Evolutionary conservation across 108 stramenopile genomes (phyloP), one percentile per base, ranked within the genome.

Genomic region (Poteriospumella lacustris): DNA sequence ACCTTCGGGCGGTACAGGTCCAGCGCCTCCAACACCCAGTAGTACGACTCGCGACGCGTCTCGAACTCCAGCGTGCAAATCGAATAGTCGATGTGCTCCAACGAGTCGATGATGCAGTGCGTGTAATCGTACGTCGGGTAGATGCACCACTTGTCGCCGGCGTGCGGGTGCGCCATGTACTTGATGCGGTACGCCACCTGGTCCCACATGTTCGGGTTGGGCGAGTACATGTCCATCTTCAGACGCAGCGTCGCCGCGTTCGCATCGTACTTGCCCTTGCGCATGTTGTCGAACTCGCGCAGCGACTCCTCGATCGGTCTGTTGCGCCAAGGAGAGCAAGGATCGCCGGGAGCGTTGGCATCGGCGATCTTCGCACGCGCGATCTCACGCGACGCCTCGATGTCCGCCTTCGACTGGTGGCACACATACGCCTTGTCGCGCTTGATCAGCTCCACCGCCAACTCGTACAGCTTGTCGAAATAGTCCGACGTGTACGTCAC

Each of bases 51-150:
- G 2, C 96, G 89, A 2, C 96, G 84, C 2, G 93, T 92, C 87
- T 99, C 96, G 79, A 99, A 99, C 83, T 99, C 98, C 76, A 99
- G 87, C 1, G 98, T 99, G 82, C 98, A 99, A 64, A 99, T 97
- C 59, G 91, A 92, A 80, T 97, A 97, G 78, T 97, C 96, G 80
- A 99, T 92, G 72, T 96, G 90, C 86, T 99, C 98, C 56, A 99
- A 70, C 24, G 94, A 93, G 86, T 94, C 95, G 80, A 92, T 92
- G 59, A 96, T 90, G 79, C 97, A 95, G 85, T 99, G 97, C 31
- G 97, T 97, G 77, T 89, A 99, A 81, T 99, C 97, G 80, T 99
- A 99, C 24, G 91, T 88, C 0, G 98, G 98, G 81, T 99, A 99
- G 79, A 99, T 94, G 83, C 96, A 97, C 96, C 98, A 97, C 41